Base-by-base conservation (phyloP, 306 rosid genomes). In the Quercus aquifolioides region DNA sequence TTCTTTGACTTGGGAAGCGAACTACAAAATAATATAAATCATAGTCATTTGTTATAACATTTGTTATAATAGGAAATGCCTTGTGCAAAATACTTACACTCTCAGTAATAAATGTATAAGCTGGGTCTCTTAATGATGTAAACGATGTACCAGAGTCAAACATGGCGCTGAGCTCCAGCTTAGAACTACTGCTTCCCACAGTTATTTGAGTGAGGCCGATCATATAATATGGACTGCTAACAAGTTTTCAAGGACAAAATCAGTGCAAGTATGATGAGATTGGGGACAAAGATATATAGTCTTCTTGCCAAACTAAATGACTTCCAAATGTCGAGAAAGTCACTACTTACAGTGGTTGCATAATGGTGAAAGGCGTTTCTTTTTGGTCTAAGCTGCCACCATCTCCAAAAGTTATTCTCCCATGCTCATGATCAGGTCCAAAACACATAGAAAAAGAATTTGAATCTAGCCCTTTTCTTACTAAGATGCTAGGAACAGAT, bases 401-500 rank as follows among this genome's bases (percentile, higher is more conserved):
- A 77, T 91, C 94, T 59, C 99, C 99, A 82, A 96, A 96, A 11
- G 85, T 83, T 82, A 96, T 93, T 86, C 98, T 90, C 78, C 99
- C 99, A 41, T 17, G 0, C 33, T 91, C 94, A 78, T 91, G 86
- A 55, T 35, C 41, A 35, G 6, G 1, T 64, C 93, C 93, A 73
- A 96, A 96, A 87, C 99, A 93, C 98, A 96, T 90, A 51, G 98
- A 93, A 82, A 96, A 94, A 3, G 97, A 91, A 87, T 94, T 82
- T 35, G 90, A 80, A 57, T 83, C 85, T 54, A 87, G 70, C n/a
- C 92, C 95, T 31, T 83, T 67, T 25, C 71, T 82, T 25, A 95
- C 97, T 83, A 92, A 89, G 82, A 88, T 81, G 86, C 92, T 94
- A 59, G 99, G 97, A 52, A 94, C 88, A 13, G 99, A 91, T 77